These are phyloP conservation scores for Eucalyptus viminalis DNA, from an alignment of 345 rosid genomes.

Conservation along the genomic window DNA sequence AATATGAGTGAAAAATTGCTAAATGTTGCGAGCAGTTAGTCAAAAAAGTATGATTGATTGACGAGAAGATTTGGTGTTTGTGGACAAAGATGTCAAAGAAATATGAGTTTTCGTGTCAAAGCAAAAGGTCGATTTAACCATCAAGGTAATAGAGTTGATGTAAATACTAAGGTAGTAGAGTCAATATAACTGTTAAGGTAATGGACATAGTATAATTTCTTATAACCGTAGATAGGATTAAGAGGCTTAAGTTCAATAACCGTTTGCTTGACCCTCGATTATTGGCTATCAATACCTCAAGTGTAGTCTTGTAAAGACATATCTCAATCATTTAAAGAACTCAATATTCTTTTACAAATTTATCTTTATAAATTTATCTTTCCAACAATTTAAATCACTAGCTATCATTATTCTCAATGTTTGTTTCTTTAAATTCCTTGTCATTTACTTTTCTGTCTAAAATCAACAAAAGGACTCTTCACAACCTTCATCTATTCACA, in stretches of 20 bases:
- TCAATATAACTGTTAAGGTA: not conserved
- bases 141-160: not conserved
- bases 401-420: not conserved
- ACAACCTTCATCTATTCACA: not conserved
- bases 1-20: not conserved
- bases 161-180: not conserved
- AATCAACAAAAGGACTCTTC: not conserved
- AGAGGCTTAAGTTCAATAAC: not conserved
- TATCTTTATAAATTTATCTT: not conserved
- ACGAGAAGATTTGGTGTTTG: not conserved
- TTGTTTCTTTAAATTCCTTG: not conserved
- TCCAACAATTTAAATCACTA: not conserved
- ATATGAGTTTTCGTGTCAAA: not conserved
- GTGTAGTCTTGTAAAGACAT: not conserved
- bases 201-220: not conserved
- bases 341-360: not conserved
- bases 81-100: not conserved
- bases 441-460: not conserved
- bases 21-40: not conserved
- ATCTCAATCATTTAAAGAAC: not conserved
- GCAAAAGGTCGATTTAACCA: not conserved
- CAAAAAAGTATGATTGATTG: accelerated
- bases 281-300: not conserved
- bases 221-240: not conserved
- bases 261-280: not conserved